Evolutionary conservation across 805 yeast species (phyloP).

Genomic region (Metschnikowia vanudenii): DNA sequence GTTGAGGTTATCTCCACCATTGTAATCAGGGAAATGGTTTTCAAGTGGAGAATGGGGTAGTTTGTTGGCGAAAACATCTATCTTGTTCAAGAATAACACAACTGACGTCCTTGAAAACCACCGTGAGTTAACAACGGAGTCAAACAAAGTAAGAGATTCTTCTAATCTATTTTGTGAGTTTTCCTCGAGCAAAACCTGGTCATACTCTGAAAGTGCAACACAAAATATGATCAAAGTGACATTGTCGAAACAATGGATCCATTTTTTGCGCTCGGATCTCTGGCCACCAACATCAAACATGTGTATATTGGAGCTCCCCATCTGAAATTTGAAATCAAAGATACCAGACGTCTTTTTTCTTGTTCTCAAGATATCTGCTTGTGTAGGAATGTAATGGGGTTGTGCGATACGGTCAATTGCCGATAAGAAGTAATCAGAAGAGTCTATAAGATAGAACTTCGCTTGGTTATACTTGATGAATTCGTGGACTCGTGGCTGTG

Average conservation of each 20-base stretch:
- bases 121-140: constrained; percentile 85
- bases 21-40: constrained; percentile 83
- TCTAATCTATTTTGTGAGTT: constrained; percentile 28
- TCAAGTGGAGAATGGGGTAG: constrained; percentile 78
- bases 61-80: constrained; percentile 86
- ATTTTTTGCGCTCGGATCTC: constrained; percentile 90
- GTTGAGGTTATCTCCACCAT: constrained; percentile 84
- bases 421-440: constrained; percentile 74
- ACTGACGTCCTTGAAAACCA: constrained; percentile 90
- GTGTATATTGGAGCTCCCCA: constrained; percentile 55
- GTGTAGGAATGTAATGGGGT: constrained; percentile 65
- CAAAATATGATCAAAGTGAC: constrained; percentile 88
- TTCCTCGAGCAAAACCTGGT: constrained; percentile 68
- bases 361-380: constrained; percentile 77
- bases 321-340: constrained; percentile 73
- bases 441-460: constrained; percentile 80
- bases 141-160: constrained; percentile 72
- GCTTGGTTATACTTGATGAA: constrained; percentile 60
- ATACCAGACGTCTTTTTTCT: constrained; percentile 93
- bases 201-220: constrained; percentile 88
- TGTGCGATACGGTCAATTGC: constrained; percentile 60
- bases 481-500: constrained; percentile 52
- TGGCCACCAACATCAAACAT: constrained; percentile 91
- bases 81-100: constrained; percentile 83
- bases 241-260: constrained; percentile 96